A percentile compares a stretch with the other conserved stretches of the same genome.
Evolutionary conservation across 768 basidiomycete genomes (phyloP).

Genomic region (Leccinum rimulosum): DNA sequence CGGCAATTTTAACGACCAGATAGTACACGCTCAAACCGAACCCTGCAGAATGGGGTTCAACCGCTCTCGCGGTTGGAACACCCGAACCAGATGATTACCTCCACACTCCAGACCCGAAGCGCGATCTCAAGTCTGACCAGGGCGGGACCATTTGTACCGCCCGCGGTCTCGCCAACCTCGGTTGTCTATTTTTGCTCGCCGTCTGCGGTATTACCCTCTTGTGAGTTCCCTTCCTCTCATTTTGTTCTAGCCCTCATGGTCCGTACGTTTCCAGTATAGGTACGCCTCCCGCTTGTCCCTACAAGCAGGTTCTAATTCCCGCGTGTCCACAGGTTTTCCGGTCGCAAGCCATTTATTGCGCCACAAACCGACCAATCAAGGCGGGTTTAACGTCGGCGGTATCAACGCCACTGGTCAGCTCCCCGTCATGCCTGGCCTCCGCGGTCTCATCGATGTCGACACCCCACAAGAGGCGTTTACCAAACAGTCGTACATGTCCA

Average conservation of each 20-base stretch:
- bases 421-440: constrained; percentile 40
- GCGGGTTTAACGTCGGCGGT: constrained; percentile 74
- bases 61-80: constrained; percentile 39
- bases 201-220: constrained; percentile 50
- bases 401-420: constrained; percentile 72
- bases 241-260: neutral
- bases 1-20: neutral
- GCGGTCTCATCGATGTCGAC: constrained; percentile 51
- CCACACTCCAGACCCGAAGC: constrained; percentile 59
- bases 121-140: constrained; percentile 51
- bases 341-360: constrained; percentile 44
- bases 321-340: constrained; percentile 44
- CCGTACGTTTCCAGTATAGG: constrained; percentile 15
- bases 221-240: constrained; percentile 37
- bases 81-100: constrained; percentile 64
- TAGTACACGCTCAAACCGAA: constrained; percentile 41
- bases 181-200: constrained; percentile 61
- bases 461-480: constrained; percentile 48
- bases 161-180: constrained; percentile 64
- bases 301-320: neutral
- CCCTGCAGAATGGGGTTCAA: constrained; percentile 50
- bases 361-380: constrained; percentile 38
- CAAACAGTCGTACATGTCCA: constrained; percentile 37
- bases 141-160: constrained; percentile 59
- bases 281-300: neutral